Evolutionary conservation across 257 asterid species (phyloP), one percentile per base, ranked within the genome.

Genomic region (Parsonsia alboflavescens): DNA sequence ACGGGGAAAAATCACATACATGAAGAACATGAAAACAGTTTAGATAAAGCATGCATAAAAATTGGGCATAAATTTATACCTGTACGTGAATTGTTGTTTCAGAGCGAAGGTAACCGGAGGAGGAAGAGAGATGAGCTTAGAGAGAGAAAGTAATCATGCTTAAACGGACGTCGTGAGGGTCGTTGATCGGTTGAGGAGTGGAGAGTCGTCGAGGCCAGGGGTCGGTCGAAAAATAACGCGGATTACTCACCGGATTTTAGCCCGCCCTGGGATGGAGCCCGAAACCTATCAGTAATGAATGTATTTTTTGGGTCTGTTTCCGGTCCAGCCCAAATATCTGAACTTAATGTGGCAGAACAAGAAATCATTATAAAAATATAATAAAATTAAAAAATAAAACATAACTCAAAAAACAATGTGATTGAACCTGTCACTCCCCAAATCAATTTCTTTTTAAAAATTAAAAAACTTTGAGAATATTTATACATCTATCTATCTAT

Each of bases 151-250:
- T 36, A 26, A 75, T 28, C 46, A 52, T 39, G 75, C 84, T 73
- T 57, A 72, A 48, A 59, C 67, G 78, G 83, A 74, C 68, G 79
- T 56, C 70, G 80, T 64, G 50, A 70, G 78, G 75, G 84, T 71
- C 78, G 82, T 72, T 77, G 89, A 82, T 83, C 85, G 87, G 85
- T 72, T 1, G 84, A 71, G 56, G 73, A 71, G 81, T 66, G 49
- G 73, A 75, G 79, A 39, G 74, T 85, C 85, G 87, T 80, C 68
- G 78, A 67, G 42, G 68, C 71, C 2, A 73, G 70, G 76, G 74
- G 89, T 81, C 88, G 83, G 89, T 83, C 89, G 89, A 78, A 77
- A 86, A 90, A 86, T 80, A 80, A 81, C 61, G 82, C 67, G 83
- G 81, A 68, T 79, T 48, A 65, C 76, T 73, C 71, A 72, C 71